Evolutionary conservation across 371 early-diverging fungal genomes (phyloP), one percentile per base, ranked within the genome.

Genomic region (Nematocida sp.): DNA sequence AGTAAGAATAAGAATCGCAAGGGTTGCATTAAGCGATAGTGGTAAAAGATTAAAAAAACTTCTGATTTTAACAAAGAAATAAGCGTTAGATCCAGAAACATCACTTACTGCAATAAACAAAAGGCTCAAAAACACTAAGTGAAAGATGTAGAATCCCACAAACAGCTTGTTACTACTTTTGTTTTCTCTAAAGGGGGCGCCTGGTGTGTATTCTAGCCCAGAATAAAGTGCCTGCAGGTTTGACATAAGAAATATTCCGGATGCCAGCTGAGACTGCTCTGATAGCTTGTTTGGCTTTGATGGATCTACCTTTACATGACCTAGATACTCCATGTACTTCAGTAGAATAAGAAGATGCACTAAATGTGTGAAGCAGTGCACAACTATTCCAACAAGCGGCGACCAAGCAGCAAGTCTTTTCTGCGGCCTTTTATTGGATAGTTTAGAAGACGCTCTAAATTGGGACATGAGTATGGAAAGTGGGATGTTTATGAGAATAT

Each of bases 401-500:
- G 9, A n/a, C 39, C 69, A 72, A 0, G 50, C 55, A 20, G 75
- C 42, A 15, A 84, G 66, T 27, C 66, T 54, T 15, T n/a, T 56
- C 40, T 80, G 73, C 7, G 84, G 84, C 33, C 52, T 62, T 47
- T 52, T 73, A 3, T 64, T 71, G 20, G 55, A 60, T 57, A 85
- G 39, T 33, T 60, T 80, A 9, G 66, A 27, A 40, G 50, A 58
- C 4, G 58, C 47, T 18, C 81, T 62, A 57, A 84, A 86, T 4
- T 62, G 44, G 7, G 83, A 72, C 61, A 86, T 72, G 39, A 83
- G 20, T 25, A 75, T 73, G 39, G 82, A 45, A 9, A 84, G 61
- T 3, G 84, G 84, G 25, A 86, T 66, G 60, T 73, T 61, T 23
- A 85, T 67, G 67, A 83, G 61, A 50, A 86, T 78, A 57, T 86